Evolutionary conservation across 1,284 basidiomycete genomes (phyloP), one percentile per base, ranked within the genome.

Genomic region (Moesziomyces globuligerus): DNA sequence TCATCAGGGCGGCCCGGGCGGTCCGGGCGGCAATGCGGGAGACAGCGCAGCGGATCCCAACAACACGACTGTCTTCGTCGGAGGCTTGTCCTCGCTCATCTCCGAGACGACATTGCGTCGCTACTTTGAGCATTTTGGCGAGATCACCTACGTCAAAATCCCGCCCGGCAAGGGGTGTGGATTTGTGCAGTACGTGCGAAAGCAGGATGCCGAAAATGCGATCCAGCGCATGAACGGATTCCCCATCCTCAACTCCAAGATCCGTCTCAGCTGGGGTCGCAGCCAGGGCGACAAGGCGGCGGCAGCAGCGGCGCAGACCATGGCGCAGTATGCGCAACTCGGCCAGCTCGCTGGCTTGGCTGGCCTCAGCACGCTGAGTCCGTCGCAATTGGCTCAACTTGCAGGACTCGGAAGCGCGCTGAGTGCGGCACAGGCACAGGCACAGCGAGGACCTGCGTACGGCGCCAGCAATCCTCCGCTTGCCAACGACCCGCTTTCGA

Each of bases 141-240:
- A 75, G 45, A 81, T 82, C 65, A 72, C 74, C 20, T 80, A 81
- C 34, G 92, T 95, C 80, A 96, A 96, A 84, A 93, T 96, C 7
- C 94, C 94, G 3, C 90, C 92, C 24, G 93, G 92, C 46, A 96
- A 96, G 80, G 92, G 94, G 64, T 96, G 94, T 77, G 93, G 94
- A 0, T 97, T 97, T 75, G 93, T 97, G 25, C 93, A 95, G 83
- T 96, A 93, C 78, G 91, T 94, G 24, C 87, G 89, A 69, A 94
- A 96, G 84, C 88, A 88, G 11, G 94, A 96, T 83, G 94, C 94
- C 7, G 92, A 95, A 81, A 86, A 88, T 24, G 93, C 94, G 3
- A 96, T 97, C 72, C 91, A 93, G 83, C 91, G 91, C 83, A 94
- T 96, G 93, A 93, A 96, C 84, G 93, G 92, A 21, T 96, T 94